Evolutionary conservation across 2,329 filamentous ascomycete species (phyloP), one percentile per base, ranked within the genome.

Genomic region (Pestalotiopsis sp.): DNA sequence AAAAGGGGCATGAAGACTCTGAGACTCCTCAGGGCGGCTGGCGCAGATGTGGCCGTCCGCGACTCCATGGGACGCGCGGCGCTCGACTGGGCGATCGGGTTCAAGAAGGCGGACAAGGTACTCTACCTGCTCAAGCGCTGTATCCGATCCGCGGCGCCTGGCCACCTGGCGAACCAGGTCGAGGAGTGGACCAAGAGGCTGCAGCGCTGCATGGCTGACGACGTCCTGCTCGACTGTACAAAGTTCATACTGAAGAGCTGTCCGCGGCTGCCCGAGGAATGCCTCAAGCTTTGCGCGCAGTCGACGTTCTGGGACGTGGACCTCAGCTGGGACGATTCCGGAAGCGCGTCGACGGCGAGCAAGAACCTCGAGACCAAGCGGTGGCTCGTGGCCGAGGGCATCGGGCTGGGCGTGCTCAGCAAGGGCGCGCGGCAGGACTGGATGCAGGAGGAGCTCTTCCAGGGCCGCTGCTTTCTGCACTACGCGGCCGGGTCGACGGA

Each of bases 251-350:
- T 62, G 14, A 2, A 13, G 11, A 13, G 13, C 13, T 62, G n/a
- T 41, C 59, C 27, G n/a, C 14, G 31, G 2, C n/a, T 62, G 3
- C 59, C 59, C 11, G 59, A 62, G 36, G 36, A 20, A 36, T 62
- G 59, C 59, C 36, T 62, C 12, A 62, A 62, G 59, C 59, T 62
- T 0, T 62, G 59, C 36, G 59, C 31, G 27, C 59, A 62, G 23
- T 62, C 59, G 7, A 62, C 59, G n/a, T 62, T 62, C 31, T 62
- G 59, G 59, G 59, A 62, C 27, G 38, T 62, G 1, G 59, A 62
- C 59, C 59, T 36, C 11, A 62, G 59, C 59, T 62, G 59, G 59
- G 59, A 62, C 36, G 59, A 62, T 14, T 6, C 59, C 17, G 59
- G 59, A 3, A 17, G 23, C 27, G n/a, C 38, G 6, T 62, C 59